Evolutionary conservation across 345 rosid genomes (phyloP), one percentile per base, ranked within the genome.

Genomic region (Rubroshorea leprosula): DNA sequence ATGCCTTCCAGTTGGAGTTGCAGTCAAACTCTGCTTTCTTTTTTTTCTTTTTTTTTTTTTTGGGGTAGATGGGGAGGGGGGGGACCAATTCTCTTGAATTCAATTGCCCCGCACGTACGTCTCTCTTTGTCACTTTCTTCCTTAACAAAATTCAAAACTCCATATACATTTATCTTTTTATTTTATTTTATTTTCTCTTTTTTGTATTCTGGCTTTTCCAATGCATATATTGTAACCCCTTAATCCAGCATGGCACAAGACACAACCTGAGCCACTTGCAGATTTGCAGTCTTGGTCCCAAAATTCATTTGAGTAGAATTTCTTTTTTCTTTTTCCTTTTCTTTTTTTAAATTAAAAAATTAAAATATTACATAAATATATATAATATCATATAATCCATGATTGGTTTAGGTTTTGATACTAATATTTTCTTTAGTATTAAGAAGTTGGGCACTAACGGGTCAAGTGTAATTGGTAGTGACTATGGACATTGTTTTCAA

Each of bases 31-130:
- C 31, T 3, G 8, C 31, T 8, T 8, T 3, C 4, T 8, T 8
- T 8, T 68, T 63, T 78, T 61, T 67, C 76, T 62, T 65, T 68
- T 68, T 50, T 55, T 60, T 48, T 60, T 56, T 52, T 38, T 24
- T n/a, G n/a, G n/a, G n/a, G 31, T 4, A 27, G 8, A 27, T 27
- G 31, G 31, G 31, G 8, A 27, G 31, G 31, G 31, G 4, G 31
- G 31, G 31, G 5, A 4, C 31, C 8, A 4, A 16, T 56, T 15
- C 64, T 29, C 29, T 27, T 49, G 19, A 50, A 48, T 47, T 16
- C 56, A 57, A 48, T 62, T 49, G 61, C 71, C 56, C 57, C 43
- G 59, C 59, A 70, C 71, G 65, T 63, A 64, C 56, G 67, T 25
- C 60, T 49, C 27, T 38, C 31, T 57, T 65, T 57, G 59, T 58